phyloP scores from a whole-genome alignment of 2,329 filamentous ascomycete species.

The Eurotiales sp. region DNA sequence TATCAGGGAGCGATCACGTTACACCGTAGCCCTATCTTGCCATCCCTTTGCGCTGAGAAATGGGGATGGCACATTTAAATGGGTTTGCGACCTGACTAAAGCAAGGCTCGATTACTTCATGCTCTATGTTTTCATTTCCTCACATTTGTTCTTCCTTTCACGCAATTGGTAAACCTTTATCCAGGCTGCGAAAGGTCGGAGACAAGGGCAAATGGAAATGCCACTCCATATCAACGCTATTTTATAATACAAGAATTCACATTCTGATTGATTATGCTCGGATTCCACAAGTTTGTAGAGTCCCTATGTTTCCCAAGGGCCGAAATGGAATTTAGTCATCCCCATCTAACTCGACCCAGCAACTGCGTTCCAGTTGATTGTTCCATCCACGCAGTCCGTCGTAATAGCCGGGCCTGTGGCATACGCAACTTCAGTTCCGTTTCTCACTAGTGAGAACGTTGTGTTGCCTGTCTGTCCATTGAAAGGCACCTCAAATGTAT shows the following conservation, averaged over 20 bases:
- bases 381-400: constrained; percentile 23
- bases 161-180: too few species aligned
- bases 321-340: background rate
- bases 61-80: too few species aligned
- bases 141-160: too few species aligned
- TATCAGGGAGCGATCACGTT: constrained; percentile 7
- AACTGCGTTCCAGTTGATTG: constrained; percentile 35
- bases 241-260: background rate
- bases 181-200: too few species aligned
- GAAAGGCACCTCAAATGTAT: constrained; percentile 32
- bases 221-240: too few species aligned
- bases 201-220: too few species aligned
- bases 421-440: constrained; percentile 20
- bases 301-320: background rate
- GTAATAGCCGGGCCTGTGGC: constrained; percentile 30
- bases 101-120: too few species aligned
- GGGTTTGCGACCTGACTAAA: too few species aligned
- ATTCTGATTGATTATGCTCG: background rate
- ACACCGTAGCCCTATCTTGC: constrained; percentile 2
- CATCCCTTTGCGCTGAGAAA: too few species aligned
- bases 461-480: constrained; percentile 28
- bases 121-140: too few species aligned
- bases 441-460: constrained; percentile 23
- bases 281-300: background rate
- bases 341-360: constrained; percentile 28